Conservation (phyloP, 805 yeast species). For the Naumovozyma baii region DNA sequence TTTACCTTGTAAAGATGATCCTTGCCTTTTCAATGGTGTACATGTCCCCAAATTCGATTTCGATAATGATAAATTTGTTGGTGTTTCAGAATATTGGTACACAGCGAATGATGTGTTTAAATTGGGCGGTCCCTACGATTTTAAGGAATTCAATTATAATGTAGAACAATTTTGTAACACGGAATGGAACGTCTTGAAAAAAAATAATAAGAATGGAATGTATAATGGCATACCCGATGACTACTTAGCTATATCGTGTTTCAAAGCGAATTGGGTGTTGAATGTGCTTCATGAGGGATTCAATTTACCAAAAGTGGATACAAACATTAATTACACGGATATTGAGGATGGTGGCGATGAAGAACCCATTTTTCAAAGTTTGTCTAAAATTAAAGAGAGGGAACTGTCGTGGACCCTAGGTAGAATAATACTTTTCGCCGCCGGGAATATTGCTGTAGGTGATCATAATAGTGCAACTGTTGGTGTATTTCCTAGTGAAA, state of each 20-base stretch:
- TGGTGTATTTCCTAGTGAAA: conserved; percentile 25
- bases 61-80: conserved; percentile 71
- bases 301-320: conserved; percentile 63
- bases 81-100: conserved; percentile 95
- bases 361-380: conserved; percentile 69
- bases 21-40: conserved; percentile 90
- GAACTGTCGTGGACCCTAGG: conserved; percentile 97
- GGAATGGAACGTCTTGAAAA: conserved; percentile 54
- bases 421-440: conserved; percentile 70
- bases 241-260: conserved; percentile 67
- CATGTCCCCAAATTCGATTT: conserved; percentile 88
- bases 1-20: conserved; percentile 74
- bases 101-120: conserved; percentile 87
- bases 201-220: conserved; percentile 42
- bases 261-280: conserved; percentile 91
- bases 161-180: conserved; percentile 67
- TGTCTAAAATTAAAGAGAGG: conserved; percentile 66
- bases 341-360: conserved; percentile 17
- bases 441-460: conserved; percentile 43
- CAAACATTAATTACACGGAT: conserved; percentile 33
- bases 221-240: conserved; percentile 51
- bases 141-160: conserved; percentile 51
- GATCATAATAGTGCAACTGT: conserved; percentile 7
- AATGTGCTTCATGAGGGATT: conserved; percentile 89
- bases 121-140: conserved; percentile 83